Conservation (phyloP, 2,329 filamentous ascomycete species). For the Aureobasidium melanogenum region DNA sequence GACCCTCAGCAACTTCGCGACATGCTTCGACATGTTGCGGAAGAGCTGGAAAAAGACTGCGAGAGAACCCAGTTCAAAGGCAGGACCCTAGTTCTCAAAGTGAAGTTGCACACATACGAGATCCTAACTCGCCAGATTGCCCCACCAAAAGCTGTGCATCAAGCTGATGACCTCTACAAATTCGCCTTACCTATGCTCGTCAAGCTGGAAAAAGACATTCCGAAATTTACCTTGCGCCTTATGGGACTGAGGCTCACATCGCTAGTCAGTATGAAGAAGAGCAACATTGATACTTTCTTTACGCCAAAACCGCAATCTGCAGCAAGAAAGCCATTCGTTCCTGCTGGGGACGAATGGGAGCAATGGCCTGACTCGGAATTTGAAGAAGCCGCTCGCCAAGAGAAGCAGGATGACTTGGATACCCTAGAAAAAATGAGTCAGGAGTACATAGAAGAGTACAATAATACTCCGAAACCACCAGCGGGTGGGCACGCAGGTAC, state of each 20-base stretch:
- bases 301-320: constrained; percentile 42
- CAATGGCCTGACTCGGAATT: constrained; percentile 60
- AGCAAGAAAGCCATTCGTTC: constrained; percentile 14
- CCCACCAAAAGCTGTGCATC: constrained; percentile 60
- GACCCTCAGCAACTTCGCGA: constrained; percentile 59
- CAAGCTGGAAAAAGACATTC: constrained; percentile 77
- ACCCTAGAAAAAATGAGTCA: constrained; percentile 56
- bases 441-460: constrained; percentile 30
- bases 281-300: constrained; percentile 68
- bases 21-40: constrained; percentile 71
- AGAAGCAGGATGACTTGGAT: constrained; percentile 52
- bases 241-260: constrained; percentile 87
- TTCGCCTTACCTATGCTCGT: constrained; percentile 72
- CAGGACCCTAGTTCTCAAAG: constrained; percentile 81
- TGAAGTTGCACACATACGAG: constrained; percentile 92
- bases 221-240: constrained; percentile 67
- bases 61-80: constrained; percentile 73
- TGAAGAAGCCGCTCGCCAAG: constrained; percentile 51
- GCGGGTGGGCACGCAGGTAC: constrained; percentile 5
- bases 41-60: constrained; percentile 82
- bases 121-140: constrained; percentile 76
- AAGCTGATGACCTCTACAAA: constrained; percentile 75
- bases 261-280: constrained; percentile 76
- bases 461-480: constrained; percentile 2
- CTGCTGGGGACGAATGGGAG: constrained; percentile 52